Conservation (phyloP, 805 yeast species). For the Blastobotrys chiropterorum region DNA sequence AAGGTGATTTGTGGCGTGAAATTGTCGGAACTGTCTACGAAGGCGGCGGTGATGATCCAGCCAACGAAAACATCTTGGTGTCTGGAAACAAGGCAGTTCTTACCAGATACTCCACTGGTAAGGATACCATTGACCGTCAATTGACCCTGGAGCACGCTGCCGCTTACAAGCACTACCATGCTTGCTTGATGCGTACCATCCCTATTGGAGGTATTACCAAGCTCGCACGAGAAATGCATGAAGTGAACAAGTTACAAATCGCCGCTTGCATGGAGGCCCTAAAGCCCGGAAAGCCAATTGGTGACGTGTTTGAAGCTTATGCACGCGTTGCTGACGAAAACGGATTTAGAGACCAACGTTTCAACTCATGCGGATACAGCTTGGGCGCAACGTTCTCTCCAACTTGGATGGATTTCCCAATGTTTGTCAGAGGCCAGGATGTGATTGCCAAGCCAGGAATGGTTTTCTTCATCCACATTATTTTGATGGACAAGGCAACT, state of each 20-base stretch:
- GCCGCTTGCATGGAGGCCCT: conserved; percentile 9
- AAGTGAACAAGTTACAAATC: conserved; percentile 9
- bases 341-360: conserved; percentile 10
- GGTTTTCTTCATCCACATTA: conserved; percentile 10
- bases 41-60: conserved; percentile 6
- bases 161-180: conserved; percentile 5
- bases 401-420: conserved; percentile 12
- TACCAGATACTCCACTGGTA: conserved; percentile 5
- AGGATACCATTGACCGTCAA: conserved; percentile 5
- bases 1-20: conserved; percentile 5
- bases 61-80: conserved; percentile 5
- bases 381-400: conserved; percentile 11
- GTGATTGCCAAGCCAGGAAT: conserved; percentile 10
- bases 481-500: conserved; percentile 10
- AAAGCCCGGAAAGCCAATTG: conserved; percentile 6
- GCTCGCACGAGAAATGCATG: conserved; percentile 10
- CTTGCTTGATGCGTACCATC: conserved; percentile 10
- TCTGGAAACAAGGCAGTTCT: conserved; percentile 6
- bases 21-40: conserved; percentile 4
- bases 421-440: conserved; percentile 11
- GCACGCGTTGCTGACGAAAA: conserved; percentile 9
- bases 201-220: conserved; percentile 10
- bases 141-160: conserved; percentile 5
- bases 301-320: conserved; percentile 11
- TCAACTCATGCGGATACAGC: conserved; percentile 10